Percentiles rank a stretch among this genome's conserved stretches.
These are phyloP conservation scores for Tetraselmis chui DNA, from an alignment of 139 green algal species.

Conservation along the genomic window DNA sequence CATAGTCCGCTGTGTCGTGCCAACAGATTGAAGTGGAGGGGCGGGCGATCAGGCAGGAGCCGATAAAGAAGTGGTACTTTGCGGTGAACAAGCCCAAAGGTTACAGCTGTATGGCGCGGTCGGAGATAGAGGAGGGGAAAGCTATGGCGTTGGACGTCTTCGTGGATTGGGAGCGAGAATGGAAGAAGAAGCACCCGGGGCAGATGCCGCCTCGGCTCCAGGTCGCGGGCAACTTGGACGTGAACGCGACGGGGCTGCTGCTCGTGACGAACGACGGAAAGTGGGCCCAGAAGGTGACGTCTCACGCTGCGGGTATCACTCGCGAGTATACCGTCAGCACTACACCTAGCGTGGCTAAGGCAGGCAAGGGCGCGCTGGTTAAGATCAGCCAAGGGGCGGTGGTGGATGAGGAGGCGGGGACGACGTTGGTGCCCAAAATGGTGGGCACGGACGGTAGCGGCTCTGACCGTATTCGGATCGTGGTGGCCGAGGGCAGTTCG, in stretches of 20 bases:
- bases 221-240: conserved; percentile 90
- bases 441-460: conserved; percentile 23
- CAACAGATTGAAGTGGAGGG: too few species aligned
- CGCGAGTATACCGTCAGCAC: too few species aligned
- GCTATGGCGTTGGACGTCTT: conserved; percentile 60
- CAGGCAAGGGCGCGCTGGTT: too few species aligned
- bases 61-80: too few species aligned
- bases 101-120: conserved; percentile 58
- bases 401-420: conserved; percentile 29
- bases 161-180: conserved; percentile 43
- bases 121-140: neutral
- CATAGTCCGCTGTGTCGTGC: too few species aligned
- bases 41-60: too few species aligned
- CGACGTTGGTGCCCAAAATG: conserved; percentile 28
- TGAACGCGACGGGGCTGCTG: conserved; percentile 77
- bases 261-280: conserved; percentile 94
- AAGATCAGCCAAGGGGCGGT: conserved; percentile 31
- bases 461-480: conserved; percentile 38
- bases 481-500: conserved; percentile 78
- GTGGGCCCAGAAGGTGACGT: conserved; percentile 51
- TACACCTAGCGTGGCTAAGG: too few species aligned
- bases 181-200: conserved; percentile 24
- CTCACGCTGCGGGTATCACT: conserved; percentile 46
- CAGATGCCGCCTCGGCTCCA: conserved; percentile 73
- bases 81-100: conserved; percentile 82